Evolutionary conservation across 148 eudicot species (phyloP).

Genomic region (Selenicereus undatus): DNA sequence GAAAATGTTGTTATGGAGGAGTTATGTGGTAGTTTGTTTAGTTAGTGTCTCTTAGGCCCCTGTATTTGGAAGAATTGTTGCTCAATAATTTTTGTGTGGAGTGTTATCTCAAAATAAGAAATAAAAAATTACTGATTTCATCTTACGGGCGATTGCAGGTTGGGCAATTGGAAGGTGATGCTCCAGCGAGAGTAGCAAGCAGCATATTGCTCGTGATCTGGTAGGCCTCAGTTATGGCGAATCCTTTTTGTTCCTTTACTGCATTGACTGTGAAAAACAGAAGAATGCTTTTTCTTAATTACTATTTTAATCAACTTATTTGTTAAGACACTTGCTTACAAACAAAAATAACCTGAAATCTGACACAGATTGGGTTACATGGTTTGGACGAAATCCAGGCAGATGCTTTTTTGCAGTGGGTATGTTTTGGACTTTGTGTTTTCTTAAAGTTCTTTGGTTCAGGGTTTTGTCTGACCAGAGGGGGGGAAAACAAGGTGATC

Average conservation of each 20-base stretch:
- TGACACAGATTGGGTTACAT: constrained; percentile 55
- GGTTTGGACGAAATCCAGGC: constrained; percentile 93
- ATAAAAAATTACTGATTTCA: not conserved
- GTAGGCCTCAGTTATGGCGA: not conserved
- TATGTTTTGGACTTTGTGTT: constrained; percentile 35
- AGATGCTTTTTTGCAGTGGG: constrained; percentile 87
- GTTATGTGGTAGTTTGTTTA: constrained; percentile 51
- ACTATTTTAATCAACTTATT: constrained; percentile 13
- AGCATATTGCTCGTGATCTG: constrained; percentile 38
- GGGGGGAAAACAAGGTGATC: too few species aligned
- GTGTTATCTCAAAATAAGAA: not conserved
- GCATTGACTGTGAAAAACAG: not conserved
- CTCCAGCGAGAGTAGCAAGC: constrained; percentile 79
- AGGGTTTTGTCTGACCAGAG: not conserved
- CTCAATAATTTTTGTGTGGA: not conserved
- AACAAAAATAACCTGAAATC: constrained; percentile 60
- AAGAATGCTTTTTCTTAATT: not conserved
- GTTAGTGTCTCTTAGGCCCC: not conserved
- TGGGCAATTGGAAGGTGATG: constrained; percentile 77
- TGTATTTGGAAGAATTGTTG: not conserved
- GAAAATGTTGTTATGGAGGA: constrained; percentile 62
- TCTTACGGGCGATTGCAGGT: constrained; percentile 85
- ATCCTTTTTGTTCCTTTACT: not conserved
- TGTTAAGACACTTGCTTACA: constrained; percentile 48
- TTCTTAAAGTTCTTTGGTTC: not conserved